phyloP scores from a whole-genome alignment of 2,329 filamentous ascomycete genomes.

The Scedosporium boydii region DNA sequence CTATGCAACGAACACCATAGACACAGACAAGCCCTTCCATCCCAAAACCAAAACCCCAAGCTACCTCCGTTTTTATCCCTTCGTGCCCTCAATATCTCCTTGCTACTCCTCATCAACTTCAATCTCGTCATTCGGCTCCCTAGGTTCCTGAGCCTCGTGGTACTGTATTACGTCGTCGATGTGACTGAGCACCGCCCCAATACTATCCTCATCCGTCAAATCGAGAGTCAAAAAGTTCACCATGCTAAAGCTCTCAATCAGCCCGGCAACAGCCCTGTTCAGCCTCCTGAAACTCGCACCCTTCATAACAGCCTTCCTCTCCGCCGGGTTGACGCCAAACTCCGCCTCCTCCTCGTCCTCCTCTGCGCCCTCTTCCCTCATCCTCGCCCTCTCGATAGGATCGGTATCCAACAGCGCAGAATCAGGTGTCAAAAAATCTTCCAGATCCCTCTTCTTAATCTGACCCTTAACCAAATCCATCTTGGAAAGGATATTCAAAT shows the following conservation, averaged over 20 bases:
- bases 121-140: constrained; percentile 60
- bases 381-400: constrained; percentile 39
- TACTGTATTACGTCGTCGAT: constrained; percentile 92
- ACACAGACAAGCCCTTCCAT: background rate
- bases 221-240: constrained; percentile 89
- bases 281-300: constrained; percentile 73
- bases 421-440: constrained; percentile 84
- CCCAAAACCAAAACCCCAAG: background rate
- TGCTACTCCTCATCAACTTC: constrained; percentile 26
- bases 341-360: constrained; percentile 44
- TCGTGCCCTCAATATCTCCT: background rate
- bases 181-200: constrained; percentile 74
- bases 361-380: constrained; percentile 28
- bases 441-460: constrained; percentile 77
- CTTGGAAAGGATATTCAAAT: constrained; percentile 93
- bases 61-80: background rate
- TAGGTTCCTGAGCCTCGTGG: constrained; percentile 86
- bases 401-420: constrained; percentile 74
- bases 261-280: constrained; percentile 76
- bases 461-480: constrained; percentile 95
- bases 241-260: constrained; percentile 98
- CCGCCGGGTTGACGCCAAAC: constrained; percentile 46
- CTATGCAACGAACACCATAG: background rate
- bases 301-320: constrained; percentile 63
- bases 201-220: constrained; percentile 84